Base-by-base conservation (phyloP, 2,329 filamentous ascomycete genomes). In the Chalaropsis thielavioides region DNA sequence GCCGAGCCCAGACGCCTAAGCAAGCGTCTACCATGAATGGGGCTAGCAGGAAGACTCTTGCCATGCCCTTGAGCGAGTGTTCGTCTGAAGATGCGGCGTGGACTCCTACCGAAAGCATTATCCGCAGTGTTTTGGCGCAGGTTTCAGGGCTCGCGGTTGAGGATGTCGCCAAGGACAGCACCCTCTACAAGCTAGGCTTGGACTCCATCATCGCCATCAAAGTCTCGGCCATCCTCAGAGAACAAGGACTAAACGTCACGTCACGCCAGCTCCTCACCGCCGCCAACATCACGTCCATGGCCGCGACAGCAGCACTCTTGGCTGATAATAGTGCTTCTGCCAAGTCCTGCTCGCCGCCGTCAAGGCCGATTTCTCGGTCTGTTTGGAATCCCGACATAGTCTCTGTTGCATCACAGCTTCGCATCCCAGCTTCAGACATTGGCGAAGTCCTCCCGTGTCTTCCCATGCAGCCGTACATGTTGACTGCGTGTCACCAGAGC, bases 161-260 rank as follows among this genome's bases (percentile, higher is more conserved):
- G 0, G 77, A 83, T 1, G 88, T 96, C 62, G 74, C 76, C 2
- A 79, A 79, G 64, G 76, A 79, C 0, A 81, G 85, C 62, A 89
- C 81, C 0, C 81, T 96, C 13, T 95, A 94, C 73, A 86, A 94
- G 68, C 79, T 96, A 1, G 92, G 92, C 0, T 82, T 96, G 1
- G 92, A 96, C 72, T 96, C 92, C 0, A 95, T 96, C 73, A 92
- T 87, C 68, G 87, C 90, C 1, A 94, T 96, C 76, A 95, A 94
- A 71, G 84, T 91, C 2, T 84, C 85, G 8, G 81, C 86, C 0
- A 77, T 91, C 7, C 76, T 96, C 3, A 84, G 83, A 51, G 87
- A 82, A 69, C 75, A 79, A 51, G 82, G 79, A 0, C 74, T 96
- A 7, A 74, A 76, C 13, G 73, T 95, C 0, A 80, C 80, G 41